Conservation (phyloP, 805 yeast genomes). For the Tetrapisispora iriomotensis region DNA sequence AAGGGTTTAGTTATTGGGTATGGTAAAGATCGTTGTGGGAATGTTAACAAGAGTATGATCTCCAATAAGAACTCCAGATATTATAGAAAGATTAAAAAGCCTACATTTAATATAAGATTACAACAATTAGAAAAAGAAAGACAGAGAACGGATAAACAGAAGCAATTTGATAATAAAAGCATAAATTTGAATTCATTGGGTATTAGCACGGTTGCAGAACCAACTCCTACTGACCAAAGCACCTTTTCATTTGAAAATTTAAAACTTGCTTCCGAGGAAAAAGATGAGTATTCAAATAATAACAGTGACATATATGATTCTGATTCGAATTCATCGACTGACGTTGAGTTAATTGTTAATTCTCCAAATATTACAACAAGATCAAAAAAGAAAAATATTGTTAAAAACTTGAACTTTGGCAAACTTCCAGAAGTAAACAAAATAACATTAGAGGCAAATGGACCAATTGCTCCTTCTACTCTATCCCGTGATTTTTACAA, state of each 20-base stretch:
- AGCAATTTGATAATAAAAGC: conserved; percentile 1
- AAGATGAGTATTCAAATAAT: not conserved
- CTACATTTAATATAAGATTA: conserved; percentile 18
- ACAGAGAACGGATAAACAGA: conserved; percentile 16
- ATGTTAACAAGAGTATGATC: conserved; percentile 30
- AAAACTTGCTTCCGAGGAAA: not conserved
- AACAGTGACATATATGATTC: not conserved
- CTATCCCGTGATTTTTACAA: conserved; percentile 13
- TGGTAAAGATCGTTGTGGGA: conserved; percentile 78
- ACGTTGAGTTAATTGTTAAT: conserved; percentile 2
- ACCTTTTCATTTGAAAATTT: not conserved
- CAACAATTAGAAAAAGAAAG: conserved; percentile 25
- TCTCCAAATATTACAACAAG: conserved; percentile 5
- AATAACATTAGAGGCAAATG: conserved; percentile 14
- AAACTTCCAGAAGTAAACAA: conserved; percentile 9
- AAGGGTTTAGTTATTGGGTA: conserved; percentile 47
- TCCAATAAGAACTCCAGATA: conserved; percentile 43
- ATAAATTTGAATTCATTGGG: conserved; percentile 10
- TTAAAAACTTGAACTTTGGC: conserved; percentile 2
- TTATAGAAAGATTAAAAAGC: conserved; percentile 34
- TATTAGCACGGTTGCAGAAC: conserved; percentile 7
- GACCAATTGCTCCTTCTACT: conserved; percentile 22
- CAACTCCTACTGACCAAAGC: not conserved
- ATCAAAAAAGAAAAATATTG: not conserved
- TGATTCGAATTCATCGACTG: conserved; percentile 1